Evolutionary conservation across 441 rosid species (phyloP).

Genomic region (Croton setiger): DNA sequence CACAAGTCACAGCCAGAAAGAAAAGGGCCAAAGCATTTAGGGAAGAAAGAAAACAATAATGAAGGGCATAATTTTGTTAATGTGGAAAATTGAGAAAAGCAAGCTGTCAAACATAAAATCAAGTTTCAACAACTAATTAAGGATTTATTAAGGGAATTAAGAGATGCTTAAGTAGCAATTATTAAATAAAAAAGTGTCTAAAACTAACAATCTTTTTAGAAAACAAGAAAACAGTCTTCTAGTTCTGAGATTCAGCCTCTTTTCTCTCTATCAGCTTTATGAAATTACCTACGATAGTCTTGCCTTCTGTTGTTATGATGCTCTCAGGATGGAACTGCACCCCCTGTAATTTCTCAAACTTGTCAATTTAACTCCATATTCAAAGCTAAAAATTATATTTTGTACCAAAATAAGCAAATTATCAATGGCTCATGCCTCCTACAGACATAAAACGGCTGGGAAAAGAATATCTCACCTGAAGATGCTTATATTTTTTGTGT

Average conservation of each 20-base stretch:
- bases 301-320: slow-evolving; percentile 78
- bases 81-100: not conserved
- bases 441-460: not conserved
- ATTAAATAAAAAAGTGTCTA: no score
- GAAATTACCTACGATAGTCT: slow-evolving; percentile 65
- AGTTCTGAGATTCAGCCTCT: slow-evolving; percentile 52
- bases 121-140: not conserved
- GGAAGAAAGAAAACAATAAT: not conserved
- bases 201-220: no score
- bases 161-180: no score
- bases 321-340: slow-evolving; percentile 97
- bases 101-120: not conserved
- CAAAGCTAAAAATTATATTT: not conserved
- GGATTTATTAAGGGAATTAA: not conserved
- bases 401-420: not conserved
- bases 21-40: not conserved
- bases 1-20: not conserved
- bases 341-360: slow-evolving; percentile 47
- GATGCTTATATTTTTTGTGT: slow-evolving; percentile 71
- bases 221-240: slow-evolving; percentile 4
- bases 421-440: not conserved
- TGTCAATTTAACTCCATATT: not conserved
- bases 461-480: slow-evolving; percentile 49
- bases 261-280: slow-evolving; percentile 57
- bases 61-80: not conserved